Evolutionary conservation across 1,139 yeast genomes (phyloP), one percentile per base, ranked within the genome.

Genomic region (Suzukiozyma palmioleophila): DNA sequence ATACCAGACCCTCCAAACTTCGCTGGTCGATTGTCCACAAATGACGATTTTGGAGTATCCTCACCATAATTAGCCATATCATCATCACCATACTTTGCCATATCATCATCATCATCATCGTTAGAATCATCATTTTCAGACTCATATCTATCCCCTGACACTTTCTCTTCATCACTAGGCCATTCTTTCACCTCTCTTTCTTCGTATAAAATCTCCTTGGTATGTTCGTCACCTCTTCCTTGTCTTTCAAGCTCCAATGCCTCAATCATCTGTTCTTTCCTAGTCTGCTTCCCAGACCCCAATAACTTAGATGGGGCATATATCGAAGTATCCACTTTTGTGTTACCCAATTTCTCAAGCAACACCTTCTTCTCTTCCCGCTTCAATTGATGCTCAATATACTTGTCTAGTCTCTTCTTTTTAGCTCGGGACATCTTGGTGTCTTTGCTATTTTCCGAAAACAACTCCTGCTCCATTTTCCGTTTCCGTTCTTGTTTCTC

Each of bases 291-390:
- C 2, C 95, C 95, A 26, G 78, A 75, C 41, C 97, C 97, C 38
- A 90, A 69, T 2, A 77, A 73, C 57, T 86, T 87, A 29, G 94
- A 76, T 31, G 92, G 83, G 15, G 80, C 80, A 49, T 87, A 65
- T 13, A 77, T 52, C 0, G 79, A 64, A 0, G 95, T 80, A 53
- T 90, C 96, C 33, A 90, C 74, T 46, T 81, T 79, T 1, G 95
- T 81, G 16, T 72, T 72, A 31, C 83, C 72, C 35, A 92, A 70
- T 56, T 89, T 90, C 43, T 82, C 81, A 34, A 92, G 67, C 42
- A 92, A 67, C 3, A 75, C 75, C 50, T 84, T 86, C 62, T 86
- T 87, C 62, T 92, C 97, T 57, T 90, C 96, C 57, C 95, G 75
- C 50, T 85, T 84, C 47, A 92, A 60, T 60, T 92, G 97, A 61